Evolutionary conservation across 225 moss, liverwort and hornwort species (phyloP), one percentile per base, ranked within the genome.

Genomic region (Marchantia polymorpha): DNA sequence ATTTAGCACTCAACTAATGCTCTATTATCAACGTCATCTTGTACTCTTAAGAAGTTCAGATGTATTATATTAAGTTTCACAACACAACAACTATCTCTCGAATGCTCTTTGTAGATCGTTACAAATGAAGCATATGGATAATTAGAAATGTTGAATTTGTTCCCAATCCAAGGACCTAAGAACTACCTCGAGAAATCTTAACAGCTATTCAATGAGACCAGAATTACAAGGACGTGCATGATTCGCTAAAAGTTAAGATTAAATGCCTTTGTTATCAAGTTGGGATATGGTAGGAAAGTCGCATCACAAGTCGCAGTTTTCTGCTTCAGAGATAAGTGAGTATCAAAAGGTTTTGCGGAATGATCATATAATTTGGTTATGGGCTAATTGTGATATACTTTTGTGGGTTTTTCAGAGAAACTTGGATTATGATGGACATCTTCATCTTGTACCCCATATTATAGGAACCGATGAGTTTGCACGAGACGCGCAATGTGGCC

Each of bases 381-480:
- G 50, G 20, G 22, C 14, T 71, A 71, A 71, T 17, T 11, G 16
- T 71, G 49, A 12, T 23, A 71, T 50, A 71, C 15, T 3, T 58
- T 4, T 27, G 46, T 19, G 4, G 59, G 39, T 39, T n/a, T 10
- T 80, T 82, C 86, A 86, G 86, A 84, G 78, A 53, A 27, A 73
- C 77, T 29, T 63, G 49, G 70, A 47, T 81, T 59, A 52, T 17
- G 77, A 68, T 78, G 76, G 78, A 68, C 76, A 74, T 48, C 80
- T 25, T 72, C 84, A 86, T 67, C 89, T 88, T 76, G 86, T 94
- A 52, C 97, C 97, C 10, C 81, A 90, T 69, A 80, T 95, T 63
- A 90, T 99, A 83, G 95, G 93, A 87, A 90, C 95, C 82, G 91
- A 91, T 69, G 97, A 92, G 72, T 99, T 95, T 77, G 79, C 82